Evolutionary conservation across 805 yeast genomes (phyloP).

Genomic region (Metschnikowia aberdeeniae): DNA sequence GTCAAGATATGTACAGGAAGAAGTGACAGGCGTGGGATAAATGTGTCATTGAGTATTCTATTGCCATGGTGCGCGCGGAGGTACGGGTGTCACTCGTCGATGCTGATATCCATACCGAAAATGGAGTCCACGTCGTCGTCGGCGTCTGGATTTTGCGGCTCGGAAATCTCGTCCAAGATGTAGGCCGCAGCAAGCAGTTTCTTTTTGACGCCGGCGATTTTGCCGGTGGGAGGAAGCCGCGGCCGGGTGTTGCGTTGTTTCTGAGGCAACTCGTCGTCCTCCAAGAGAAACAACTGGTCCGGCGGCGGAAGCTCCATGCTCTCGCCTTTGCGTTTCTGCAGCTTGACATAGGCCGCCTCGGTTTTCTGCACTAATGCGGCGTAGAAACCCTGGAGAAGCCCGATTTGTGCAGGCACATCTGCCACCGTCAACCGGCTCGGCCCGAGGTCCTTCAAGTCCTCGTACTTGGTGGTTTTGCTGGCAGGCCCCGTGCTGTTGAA

Average conservation of each 20-base stretch:
- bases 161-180: constrained; percentile 23
- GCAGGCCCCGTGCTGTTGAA: constrained; percentile 40
- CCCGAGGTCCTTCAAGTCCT: constrained; percentile 57
- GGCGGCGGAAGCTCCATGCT: constrained; percentile 39
- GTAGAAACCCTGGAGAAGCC: constrained; percentile 54
- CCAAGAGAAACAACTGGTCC: constrained; percentile 43
- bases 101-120: constrained; percentile 3
- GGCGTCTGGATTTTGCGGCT: neutral
- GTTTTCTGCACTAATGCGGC: constrained; percentile 38
- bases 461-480: constrained; percentile 52
- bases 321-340: constrained; percentile 39
- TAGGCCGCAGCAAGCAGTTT: constrained; percentile 30
- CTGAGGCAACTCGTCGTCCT: constrained; percentile 81
- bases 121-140: constrained; percentile 1
- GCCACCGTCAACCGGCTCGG: constrained; percentile 51
- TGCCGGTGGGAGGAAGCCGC: constrained; percentile 88
- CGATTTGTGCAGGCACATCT: constrained; percentile 52
- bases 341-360: constrained; percentile 38
- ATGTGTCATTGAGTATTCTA: no score
- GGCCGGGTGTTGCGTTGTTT: constrained; percentile 73
- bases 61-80: no score
- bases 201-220: constrained; percentile 67
- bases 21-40: no score
- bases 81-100: neutral
- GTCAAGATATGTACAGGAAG: no score